Evolutionary conservation across 2,329 filamentous ascomycete genomes (phyloP), one percentile per base, ranked within the genome.

Genomic region (Fusarium sp.): DNA sequence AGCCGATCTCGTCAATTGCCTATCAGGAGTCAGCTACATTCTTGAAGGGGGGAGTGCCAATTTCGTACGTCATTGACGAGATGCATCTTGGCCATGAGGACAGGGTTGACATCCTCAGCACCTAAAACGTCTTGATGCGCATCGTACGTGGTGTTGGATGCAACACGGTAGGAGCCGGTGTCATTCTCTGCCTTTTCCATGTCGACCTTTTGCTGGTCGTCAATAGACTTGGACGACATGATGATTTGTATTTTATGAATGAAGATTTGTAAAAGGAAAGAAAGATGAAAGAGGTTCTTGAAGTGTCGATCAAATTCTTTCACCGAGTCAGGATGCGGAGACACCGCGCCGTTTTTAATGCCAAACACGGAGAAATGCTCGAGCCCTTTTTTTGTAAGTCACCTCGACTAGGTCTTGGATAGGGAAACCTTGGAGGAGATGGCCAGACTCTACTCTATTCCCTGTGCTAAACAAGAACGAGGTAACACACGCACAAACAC

Each of bases 1-100:
- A 87, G 16, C 88, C 87, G 67, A 89, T 88, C 75, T 89, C 84
- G 72, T 89, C 86, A 27, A 84, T 81, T 8, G 80, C 81, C 83
- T 79, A 61, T 61, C 9, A 45, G 14, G 35, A 24, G 56, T 52
- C 57, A 22, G 64, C 29, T 27, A 14, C 6, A n/a, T 52, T 24
- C 8, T 18, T 27, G 24, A 57, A 20, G 31, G 22, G 18, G 18
- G 14, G 20, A 29, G 31, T 18, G 9, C n/a, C 16, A 57, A 22
- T 37, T 45, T 56, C 58, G 35, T 37, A 56, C 57, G 41, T 74
- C 65, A 57, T 74, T 73, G 56, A 75, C 64, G 11, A 74, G 58
- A 22, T 72, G 71, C 52, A 68, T 69, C 60, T 74, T 75, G 18
- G 56, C 57, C 24, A 35, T 27, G 14, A 66, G 64, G 29, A 54